Conservation (phyloP, 2,329 filamentous ascomycete species). For the Fusarium annulatum region DNA sequence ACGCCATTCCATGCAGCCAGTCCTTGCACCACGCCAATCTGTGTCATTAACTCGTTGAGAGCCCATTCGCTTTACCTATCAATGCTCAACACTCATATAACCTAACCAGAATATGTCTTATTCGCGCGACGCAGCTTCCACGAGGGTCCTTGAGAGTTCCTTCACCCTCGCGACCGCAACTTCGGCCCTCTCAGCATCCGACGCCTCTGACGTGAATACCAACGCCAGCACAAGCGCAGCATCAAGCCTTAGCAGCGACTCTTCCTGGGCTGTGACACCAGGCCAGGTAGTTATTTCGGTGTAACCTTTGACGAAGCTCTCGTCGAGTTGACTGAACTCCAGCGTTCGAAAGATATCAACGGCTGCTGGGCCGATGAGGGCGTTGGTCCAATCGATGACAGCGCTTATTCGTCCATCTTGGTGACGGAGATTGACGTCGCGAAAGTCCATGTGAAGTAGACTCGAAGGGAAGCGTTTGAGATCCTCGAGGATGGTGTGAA, state of each 20-base stretch:
- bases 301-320: neutral
- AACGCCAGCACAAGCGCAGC: conserved; percentile 19
- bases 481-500: neutral
- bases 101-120: neutral
- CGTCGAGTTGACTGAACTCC: neutral
- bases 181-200: neutral
- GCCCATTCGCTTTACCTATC: no score
- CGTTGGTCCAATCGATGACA: conserved; percentile 17
- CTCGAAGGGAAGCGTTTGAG: neutral
- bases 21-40: neutral
- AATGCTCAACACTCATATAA: no score
- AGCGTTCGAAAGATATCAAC: conserved; percentile 15
- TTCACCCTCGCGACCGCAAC: neutral
- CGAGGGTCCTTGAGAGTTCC: neutral
- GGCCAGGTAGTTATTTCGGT: rapidly evolving
- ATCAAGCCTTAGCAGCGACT: neutral
- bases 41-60: neutral
- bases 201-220: conserved; percentile 1
- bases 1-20: neutral
- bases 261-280: rapidly evolving
- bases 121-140: neutral
- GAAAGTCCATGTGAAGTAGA: conserved; percentile 21
- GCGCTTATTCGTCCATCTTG: neutral
- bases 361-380: conserved; percentile 3
- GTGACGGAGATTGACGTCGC: conserved; percentile 9